These are phyloP conservation scores for Cucurbita ficifolia DNA, from an alignment of 306 rosid species.

Conservation along the genomic window DNA sequence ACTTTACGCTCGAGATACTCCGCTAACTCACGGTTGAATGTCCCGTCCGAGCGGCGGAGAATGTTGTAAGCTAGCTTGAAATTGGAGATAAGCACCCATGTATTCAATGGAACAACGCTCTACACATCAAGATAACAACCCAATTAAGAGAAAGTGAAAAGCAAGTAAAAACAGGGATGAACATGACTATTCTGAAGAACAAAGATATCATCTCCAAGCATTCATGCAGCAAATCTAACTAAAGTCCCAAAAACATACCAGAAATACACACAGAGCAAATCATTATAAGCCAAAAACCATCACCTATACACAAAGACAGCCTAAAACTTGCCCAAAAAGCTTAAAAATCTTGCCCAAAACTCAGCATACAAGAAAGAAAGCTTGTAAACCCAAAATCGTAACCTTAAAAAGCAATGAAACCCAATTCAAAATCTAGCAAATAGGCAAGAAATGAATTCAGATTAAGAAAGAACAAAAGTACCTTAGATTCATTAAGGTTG, in stretches of 20 bases:
- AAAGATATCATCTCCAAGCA: neutral
- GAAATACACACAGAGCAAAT: neutral
- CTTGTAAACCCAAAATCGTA: neutral
- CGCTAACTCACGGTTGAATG: conserved; percentile 48
- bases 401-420: neutral
- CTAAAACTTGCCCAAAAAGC: neutral
- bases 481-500: conserved; percentile 62
- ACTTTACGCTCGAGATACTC: conserved; percentile 64
- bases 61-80: conserved; percentile 64
- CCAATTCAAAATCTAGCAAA: neutral
- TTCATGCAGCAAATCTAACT: neutral
- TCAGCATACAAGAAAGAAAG: conserved; percentile 2
- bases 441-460: neutral
- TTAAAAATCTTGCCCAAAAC: neutral
- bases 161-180: neutral
- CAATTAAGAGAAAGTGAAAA: neutral
- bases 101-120: conserved; percentile 68
- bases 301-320: neutral
- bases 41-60: conserved; percentile 57
- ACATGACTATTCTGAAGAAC: neutral
- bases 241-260: neutral
- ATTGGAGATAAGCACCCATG: conserved; percentile 71
- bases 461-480: neutral
- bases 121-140: conserved; percentile 12
- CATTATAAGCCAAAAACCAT: neutral